Evolutionary conservation across 331 rosid genomes (phyloP), one percentile per base, ranked within the genome.

Genomic region (Acacia pycnantha): DNA sequence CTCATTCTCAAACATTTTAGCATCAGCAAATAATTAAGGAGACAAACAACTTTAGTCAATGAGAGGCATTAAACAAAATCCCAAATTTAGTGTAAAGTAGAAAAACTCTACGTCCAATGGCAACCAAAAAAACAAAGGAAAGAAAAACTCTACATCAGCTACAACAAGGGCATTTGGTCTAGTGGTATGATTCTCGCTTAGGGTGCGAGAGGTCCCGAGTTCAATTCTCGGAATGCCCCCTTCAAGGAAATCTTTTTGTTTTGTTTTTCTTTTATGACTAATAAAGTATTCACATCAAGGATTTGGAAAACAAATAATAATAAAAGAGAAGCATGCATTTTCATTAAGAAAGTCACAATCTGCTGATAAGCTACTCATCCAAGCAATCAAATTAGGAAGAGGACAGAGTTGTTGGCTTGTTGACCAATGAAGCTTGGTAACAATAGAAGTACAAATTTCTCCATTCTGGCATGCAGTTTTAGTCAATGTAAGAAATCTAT

Each of bases 171-270:
- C 88, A 85, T 90, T 90, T 90, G 92, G 89, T 90, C 91, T 87
- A 85, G 93, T 90, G 90, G 94, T 87, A 86, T 92, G 97, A 92
- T 92, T 89, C 97, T 85, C 75, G 89, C 92, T 86, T 91, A 73
- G 93, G 92, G 92, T 86, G 96, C 89, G 70, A 90, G 92, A 87
- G 92, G 91, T 87, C 84, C 87, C 81, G 78, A 85, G 93, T 90
- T 86, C 88, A 68, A 89, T 90, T 92, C 87, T 92, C 82, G 81
- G 88, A 92, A 88, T 88, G 92, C 90, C 93, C 92, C 94, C 12
- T 31, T 33, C 41, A 65, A 15, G 71, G 41, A 65, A 31, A 58
- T 21, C 62, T 1, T 53, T 12, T 59, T 11, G 16, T 26, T 27
- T 13, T 62, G 21, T 5, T 12, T 27, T 62, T 27, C 18, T 62